phyloP scores from a whole-genome alignment of 345 rosid genomes.

The Pistacia vera region DNA sequence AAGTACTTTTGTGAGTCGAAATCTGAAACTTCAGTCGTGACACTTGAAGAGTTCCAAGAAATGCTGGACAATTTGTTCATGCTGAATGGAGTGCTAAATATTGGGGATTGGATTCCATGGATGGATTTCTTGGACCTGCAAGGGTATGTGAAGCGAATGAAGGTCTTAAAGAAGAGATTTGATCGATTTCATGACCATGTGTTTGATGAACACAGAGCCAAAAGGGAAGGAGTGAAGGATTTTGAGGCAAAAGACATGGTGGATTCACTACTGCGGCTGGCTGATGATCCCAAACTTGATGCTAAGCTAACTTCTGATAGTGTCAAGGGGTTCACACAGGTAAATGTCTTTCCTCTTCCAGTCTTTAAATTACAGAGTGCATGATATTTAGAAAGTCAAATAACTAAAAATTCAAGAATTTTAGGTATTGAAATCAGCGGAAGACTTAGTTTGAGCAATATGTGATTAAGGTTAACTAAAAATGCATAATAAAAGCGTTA shows the following conservation, averaged over 20 bases:
- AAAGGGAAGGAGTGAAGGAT: neutral
- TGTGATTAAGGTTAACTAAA: no score
- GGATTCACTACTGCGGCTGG: conserved; percentile 29
- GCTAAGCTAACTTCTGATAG: conserved; percentile 25
- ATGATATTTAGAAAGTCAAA: no score
- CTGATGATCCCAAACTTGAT: conserved; percentile 35
- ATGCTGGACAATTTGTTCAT: conserved; percentile 26
- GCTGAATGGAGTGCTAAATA: conserved; percentile 25
- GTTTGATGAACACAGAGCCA: conserved; percentile 22
- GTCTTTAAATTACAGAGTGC: neutral
- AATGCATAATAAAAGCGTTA: no score
- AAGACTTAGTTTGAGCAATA: no score
- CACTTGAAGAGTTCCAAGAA: conserved; percentile 15
- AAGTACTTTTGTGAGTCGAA: conserved; percentile 19
- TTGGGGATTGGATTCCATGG: conserved; percentile 41
- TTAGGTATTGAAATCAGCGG: no score
- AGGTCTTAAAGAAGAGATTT: conserved; percentile 16
- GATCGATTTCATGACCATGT: conserved; percentile 28
- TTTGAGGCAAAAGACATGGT: conserved; percentile 34
- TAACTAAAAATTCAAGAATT: no score
- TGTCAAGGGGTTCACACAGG: conserved; percentile 27
- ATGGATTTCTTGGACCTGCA: conserved; percentile 28
- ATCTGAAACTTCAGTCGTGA: neutral
- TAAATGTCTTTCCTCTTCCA: neutral
- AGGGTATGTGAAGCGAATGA: conserved; percentile 35